Evolutionary conservation across 1,139 yeast genomes (phyloP).

Genomic region (Magnusiomyces tetraspermus): DNA sequence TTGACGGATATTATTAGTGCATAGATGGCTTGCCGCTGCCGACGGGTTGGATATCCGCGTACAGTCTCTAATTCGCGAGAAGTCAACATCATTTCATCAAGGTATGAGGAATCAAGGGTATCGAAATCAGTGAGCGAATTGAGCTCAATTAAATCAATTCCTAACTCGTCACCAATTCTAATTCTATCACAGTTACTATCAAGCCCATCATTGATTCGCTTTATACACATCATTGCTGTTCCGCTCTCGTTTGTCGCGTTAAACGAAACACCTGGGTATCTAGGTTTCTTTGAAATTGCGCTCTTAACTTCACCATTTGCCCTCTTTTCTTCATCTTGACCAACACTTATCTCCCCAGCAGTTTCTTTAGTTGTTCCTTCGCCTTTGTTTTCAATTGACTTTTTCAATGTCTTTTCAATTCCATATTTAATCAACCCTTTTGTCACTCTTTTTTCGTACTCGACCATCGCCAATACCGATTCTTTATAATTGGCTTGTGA

Average conservation of each 20-base stretch:
- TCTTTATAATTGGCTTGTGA: too few species aligned
- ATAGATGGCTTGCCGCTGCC: background rate
- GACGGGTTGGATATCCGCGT: background rate
- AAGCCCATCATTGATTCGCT: background rate
- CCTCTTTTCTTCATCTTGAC: background rate
- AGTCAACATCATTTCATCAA: background rate
- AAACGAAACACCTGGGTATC: background rate
- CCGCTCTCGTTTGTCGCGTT: constrained; percentile 4
- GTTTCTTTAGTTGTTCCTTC: background rate
- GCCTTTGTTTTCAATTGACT: background rate
- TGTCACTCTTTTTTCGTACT: background rate
- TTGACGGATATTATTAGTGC: constrained; percentile 7
- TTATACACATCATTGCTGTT: background rate
- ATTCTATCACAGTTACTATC: background rate
- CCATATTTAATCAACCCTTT: background rate
- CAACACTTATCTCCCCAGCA: background rate
- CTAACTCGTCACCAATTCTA: background rate
- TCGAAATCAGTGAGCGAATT: constrained; percentile 1
- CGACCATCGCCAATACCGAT: too few species aligned
- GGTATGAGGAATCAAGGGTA: background rate
- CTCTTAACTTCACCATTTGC: too few species aligned
- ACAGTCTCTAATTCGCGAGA: background rate
- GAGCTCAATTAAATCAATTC: background rate
- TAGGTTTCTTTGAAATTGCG: background rate
- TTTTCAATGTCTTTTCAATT: background rate